Evolutionary conservation across 106 monocot genomes (phyloP).

Genomic region (Dendrobium chrysotoxum): DNA sequence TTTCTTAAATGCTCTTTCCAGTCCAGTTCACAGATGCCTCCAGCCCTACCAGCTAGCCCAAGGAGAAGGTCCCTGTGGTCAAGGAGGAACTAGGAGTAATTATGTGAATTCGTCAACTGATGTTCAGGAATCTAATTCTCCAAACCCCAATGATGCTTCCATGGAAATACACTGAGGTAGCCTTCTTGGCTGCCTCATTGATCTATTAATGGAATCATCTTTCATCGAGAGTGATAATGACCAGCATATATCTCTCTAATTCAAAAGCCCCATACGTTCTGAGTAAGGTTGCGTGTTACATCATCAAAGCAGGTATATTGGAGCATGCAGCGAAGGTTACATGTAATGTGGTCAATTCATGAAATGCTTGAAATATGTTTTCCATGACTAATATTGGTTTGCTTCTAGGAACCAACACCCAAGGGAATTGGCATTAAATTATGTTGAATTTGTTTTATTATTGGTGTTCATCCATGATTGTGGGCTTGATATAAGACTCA

Average conservation of each 20-base stretch:
- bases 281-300: neutral
- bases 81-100: slow-evolving; percentile 2
- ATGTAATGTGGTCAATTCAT: neutral
- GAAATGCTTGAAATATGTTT: slow-evolving; percentile 1
- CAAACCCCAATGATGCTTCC: slow-evolving; percentile 27
- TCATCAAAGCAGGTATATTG: neutral
- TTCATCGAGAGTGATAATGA: neutral
- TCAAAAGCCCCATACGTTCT: neutral
- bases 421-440: neutral
- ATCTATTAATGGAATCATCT: neutral
- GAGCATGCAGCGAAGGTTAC: neutral
- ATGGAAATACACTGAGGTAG: slow-evolving; percentile 50
- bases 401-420: neutral
- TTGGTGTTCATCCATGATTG: neutral
- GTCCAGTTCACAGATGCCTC: slow-evolving; percentile 35
- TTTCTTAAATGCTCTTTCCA: slow-evolving; percentile 55
- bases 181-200: neutral
- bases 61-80: slow-evolving; percentile 8
- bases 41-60: slow-evolving; percentile 43
- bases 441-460: neutral
- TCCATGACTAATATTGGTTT: neutral
- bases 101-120: slow-evolving; percentile 3
- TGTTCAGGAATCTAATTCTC: slow-evolving; percentile 12
- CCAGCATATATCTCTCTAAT: neutral
- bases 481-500: neutral